Evolutionary conservation across 1,284 basidiomycete genomes (phyloP), one percentile per base, ranked within the genome.

Genomic region (Malassezia nana): DNA sequence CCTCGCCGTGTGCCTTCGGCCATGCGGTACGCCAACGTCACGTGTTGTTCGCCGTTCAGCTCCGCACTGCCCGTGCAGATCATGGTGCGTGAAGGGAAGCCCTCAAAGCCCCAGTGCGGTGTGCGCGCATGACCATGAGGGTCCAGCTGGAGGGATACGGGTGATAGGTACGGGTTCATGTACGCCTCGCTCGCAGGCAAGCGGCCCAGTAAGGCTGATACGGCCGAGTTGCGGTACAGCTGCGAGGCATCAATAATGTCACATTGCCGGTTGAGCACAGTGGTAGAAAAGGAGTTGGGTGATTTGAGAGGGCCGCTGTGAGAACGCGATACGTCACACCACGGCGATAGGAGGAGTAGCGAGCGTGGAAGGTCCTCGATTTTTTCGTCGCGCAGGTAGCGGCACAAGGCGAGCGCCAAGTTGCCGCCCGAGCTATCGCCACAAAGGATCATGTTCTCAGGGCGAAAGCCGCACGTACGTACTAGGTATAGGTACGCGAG

Each of bases 351-450:
- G 16, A 72, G 63, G 29, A 72, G 46, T 41, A 72, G 20, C 1
- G 55, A 45, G 2, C 57, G 60, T 6, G 66, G 65, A 50, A 62
- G 50, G 13, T 26, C 33, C 22, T 54, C 63, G 15, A 65, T 48
- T 8, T 55, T 46, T 42, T 68, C 66, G 50, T 75, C 75, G 3
- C 73, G 62, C 30, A 76, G 51, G 49, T 74, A 75, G 0, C 74
- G 62, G 38, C 69, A 72, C 32, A 76, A 59, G 0, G 82, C 81
- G 2, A 85, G 76, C 0, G 80, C 81, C 2, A 85, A 76, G 65
- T 85, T 84, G 0, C 82, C 84, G 2, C 85, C 85, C 0, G 84
- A 83, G 38, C 80, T 82, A 66, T 86, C 84, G 16, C 84, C 84
- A 6, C 80, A 78, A 24, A 86, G 64, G 28, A 83, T 68, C 47